A percentile compares a stretch with the other conserved stretches of the same genome.
These are phyloP conservation scores for Pelargonium myrrhifolium DNA, from an alignment of 441 rosid species.

Conservation along the genomic window DNA sequence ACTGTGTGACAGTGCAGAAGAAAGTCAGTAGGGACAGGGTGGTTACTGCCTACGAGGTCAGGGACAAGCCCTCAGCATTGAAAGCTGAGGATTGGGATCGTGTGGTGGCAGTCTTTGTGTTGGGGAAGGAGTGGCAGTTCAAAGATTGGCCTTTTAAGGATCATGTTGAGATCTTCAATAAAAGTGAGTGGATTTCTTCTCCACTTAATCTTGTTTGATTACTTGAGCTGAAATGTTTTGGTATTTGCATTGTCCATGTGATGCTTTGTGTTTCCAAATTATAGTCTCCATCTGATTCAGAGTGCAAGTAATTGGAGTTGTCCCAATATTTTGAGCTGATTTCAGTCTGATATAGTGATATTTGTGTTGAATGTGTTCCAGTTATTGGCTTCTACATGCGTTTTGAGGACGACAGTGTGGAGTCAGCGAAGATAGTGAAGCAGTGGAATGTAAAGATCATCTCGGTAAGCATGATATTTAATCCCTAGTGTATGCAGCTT, in stretches of 20 bases:
- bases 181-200: constrained; percentile 43
- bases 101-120: constrained; percentile 79
- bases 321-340: not conserved
- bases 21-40: constrained; percentile 87
- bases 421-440: constrained; percentile 82
- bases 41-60: constrained; percentile 83
- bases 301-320: too few species aligned
- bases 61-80: constrained; percentile 85
- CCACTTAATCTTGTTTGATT: not conserved
- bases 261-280: not conserved
- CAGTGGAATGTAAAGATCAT: constrained; percentile 96
- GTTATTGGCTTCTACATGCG: constrained; percentile 85
- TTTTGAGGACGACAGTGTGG: constrained; percentile 91
- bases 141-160: constrained; percentile 98
- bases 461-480: constrained; percentile 44
- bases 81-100: constrained; percentile 87
- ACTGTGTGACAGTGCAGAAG: constrained; percentile 88
- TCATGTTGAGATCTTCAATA: constrained; percentile 84
- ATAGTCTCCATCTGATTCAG: too few species aligned
- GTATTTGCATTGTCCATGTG: not conserved
- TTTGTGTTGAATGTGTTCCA: constrained; percentile 23
- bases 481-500: not conserved
- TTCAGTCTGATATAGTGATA: not conserved
- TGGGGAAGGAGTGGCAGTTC: constrained; percentile 98
- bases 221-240: too few species aligned